Evolutionary conservation across 2,329 filamentous ascomycete species (phyloP), one percentile per base, ranked within the genome.

Genomic region (Fusarium pilosicola): DNA sequence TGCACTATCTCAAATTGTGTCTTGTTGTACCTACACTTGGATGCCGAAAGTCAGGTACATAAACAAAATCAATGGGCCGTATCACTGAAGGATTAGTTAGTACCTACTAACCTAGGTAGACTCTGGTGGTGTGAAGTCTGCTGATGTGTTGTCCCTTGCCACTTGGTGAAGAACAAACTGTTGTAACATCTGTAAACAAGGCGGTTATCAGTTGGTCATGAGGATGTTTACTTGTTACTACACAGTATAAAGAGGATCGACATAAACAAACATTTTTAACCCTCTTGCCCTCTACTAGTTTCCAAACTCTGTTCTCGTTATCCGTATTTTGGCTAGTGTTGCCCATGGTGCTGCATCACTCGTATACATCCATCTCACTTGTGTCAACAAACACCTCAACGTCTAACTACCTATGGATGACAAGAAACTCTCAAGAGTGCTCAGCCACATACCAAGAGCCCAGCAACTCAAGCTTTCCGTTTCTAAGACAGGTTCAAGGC

Each of bases 391-490:
- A 46, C 44, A 32, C 28, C 24, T 32, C 44, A 62, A 39, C 32
- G 36, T 17, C 38, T 22, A 39, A 26, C 24, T 28, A 34, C 15
- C 34, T 58, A 32, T 24, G 41, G 36, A 42, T 39, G 45, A 39
- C 48, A 60, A 54, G 49, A 57, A 46, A 36, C 22, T 22, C n/a
- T 46, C 58, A 74, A 74, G 67, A 65, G 38, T 71, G 55, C 67
- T 51, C 67, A 74, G 71, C 71, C 71, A 65, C 69, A 56, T 45
- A 41, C 46, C 46, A 46, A 65, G 57, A 41, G n/a, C 11, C 32
- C 12, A 52, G 20, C 22, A 57, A 54, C 42, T 26, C 28, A 44
- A 46, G 28, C 36, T 12, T n/a, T 42, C 42, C 26, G 36, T 48
- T 51, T 58, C 59, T 32, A 70, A 59, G 52, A 57, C 65, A 54